Evolutionary conservation across 306 rosid species (phyloP).

Genomic region (Begonia fuchsioides): DNA sequence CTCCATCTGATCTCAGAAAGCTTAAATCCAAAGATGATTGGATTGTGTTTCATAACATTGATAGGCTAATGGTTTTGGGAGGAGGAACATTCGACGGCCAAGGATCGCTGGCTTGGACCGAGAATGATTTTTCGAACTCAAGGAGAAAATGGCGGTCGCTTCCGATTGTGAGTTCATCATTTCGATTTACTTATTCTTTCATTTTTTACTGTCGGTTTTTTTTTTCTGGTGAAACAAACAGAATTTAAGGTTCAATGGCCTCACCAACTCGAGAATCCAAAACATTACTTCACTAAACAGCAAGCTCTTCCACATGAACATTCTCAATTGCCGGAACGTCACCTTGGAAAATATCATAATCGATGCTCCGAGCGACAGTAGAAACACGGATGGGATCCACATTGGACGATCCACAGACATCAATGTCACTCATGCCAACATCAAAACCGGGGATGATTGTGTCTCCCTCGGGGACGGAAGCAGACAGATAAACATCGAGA

Average conservation of each 20-base stretch:
- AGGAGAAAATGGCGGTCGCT: not conserved
- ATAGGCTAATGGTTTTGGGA: constrained; percentile 17
- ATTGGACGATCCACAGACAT: constrained; percentile 22
- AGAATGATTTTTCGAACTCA: constrained; percentile 11
- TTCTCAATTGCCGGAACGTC: constrained; percentile 18
- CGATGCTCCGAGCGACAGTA: constrained; percentile 20
- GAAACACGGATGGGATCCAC: constrained; percentile 39
- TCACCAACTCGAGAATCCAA: constrained; percentile 9
- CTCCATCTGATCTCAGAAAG: constrained; percentile 8
- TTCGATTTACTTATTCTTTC: not conserved
- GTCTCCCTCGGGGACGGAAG: constrained; percentile 38
- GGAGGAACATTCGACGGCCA: constrained; percentile 28
- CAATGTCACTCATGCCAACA: constrained; percentile 10
- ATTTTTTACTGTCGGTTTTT: not conserved
- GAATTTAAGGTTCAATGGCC: constrained; percentile 22
- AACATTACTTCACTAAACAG: constrained; percentile 22
- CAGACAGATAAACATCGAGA: constrained; percentile 5
- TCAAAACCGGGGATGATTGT: constrained; percentile 34
- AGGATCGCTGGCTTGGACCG: constrained; percentile 23
- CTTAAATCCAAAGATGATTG: constrained; percentile 9
- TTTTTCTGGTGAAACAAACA: constrained; percentile 3
- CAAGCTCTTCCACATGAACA: constrained; percentile 25
- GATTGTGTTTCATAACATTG: constrained; percentile 16
- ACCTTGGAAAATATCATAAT: constrained; percentile 14
- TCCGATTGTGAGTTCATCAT: constrained; percentile 9